Base-by-base conservation (phyloP, 2,329 filamentous ascomycete species). In the Chrysosporium keratinophilum region DNA sequence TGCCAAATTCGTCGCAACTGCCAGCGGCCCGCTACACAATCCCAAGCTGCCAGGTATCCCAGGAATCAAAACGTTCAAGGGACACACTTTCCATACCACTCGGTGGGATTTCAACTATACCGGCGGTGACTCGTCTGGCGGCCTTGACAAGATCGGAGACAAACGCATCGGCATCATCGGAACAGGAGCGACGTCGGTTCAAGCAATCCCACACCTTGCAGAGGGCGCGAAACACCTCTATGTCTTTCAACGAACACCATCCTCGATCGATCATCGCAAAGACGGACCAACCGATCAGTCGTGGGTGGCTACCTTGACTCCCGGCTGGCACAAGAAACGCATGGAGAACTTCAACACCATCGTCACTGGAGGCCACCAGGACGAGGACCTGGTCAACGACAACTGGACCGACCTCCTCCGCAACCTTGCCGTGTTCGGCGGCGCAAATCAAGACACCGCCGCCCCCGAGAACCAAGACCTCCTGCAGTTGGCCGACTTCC, bases 11-110 rank as follows among this genome's bases (percentile, higher is more conserved):
- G 65, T 74, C 1, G 64, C 71, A 7, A 62, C 65, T 3, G 69
- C 70, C 1, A 63, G 66, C 15, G 73, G 74, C 3, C 71, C 75
- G 19, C 67, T 73, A 1, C 64, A 67, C 2, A 65, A 74, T 9
- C 68, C 71, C 0, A 74, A 75, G 10, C 63, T 83, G 1, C 64
- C 72, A 15, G 73, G 68, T 11, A 74, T 71, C 3, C 59, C 63
- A 14, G 71, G 71, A 2, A 56, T 72, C 19, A 64, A 63, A 31
- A 60, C 56, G 0, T 76, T 72, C 57, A 56, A 67, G 34, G 71
- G 73, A 14, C 60, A 68, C 2, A 65, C 65, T 35, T 74, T 75
- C 54, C 74, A 76, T 59, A 71, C 72, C 0, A 62, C 65, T 3
- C 66, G 71, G 7, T 76, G 74, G 72, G 64, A 74, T 52, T 73